Conservation (phyloP, 257 asterid species). For the Nemophila menziesii region DNA sequence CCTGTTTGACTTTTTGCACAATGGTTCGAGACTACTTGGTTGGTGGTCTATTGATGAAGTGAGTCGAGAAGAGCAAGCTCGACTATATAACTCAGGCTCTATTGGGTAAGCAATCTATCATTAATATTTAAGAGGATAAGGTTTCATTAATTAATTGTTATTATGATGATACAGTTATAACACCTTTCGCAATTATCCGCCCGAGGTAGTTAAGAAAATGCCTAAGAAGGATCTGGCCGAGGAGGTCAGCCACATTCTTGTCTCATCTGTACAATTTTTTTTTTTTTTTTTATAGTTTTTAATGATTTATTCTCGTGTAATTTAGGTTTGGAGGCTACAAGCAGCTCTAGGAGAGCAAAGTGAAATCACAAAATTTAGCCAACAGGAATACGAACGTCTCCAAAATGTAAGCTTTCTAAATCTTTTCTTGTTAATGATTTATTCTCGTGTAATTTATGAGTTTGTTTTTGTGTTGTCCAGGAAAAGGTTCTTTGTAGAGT, state of each 20-base stretch:
- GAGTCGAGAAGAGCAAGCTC: slow-evolving; percentile 92
- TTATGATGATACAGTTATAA: slow-evolving; percentile 48
- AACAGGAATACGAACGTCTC: slow-evolving; percentile 90
- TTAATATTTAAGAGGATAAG: too few relatives aligned
- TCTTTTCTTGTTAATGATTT: background rate
- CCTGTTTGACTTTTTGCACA: slow-evolving; percentile 71
- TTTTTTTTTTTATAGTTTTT: background rate
- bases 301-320: background rate
- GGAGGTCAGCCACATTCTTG: slow-evolving; percentile 46
- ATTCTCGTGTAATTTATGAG: background rate
- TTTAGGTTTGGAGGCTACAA: slow-evolving; percentile 99
- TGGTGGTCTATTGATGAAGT: slow-evolving; percentile 99
- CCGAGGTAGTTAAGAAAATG: slow-evolving; percentile 94
- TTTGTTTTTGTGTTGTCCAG: slow-evolving; percentile 26
- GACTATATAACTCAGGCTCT: slow-evolving; percentile 47
- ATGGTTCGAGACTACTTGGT: slow-evolving; percentile 94
- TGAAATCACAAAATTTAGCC: slow-evolving; percentile 87
- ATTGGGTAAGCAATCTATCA: slow-evolving; percentile 59
- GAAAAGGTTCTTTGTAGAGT: slow-evolving; percentile 88
- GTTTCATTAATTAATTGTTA: background rate
- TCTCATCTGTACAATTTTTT: too few relatives aligned
- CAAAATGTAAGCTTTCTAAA: slow-evolving; percentile 50
- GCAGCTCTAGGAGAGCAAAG: slow-evolving; percentile 99
- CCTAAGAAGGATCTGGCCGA: slow-evolving; percentile 99
- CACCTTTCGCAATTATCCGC: slow-evolving; percentile 92